phyloP scores from a whole-genome alignment of 768 basidiomycete genomes.

The Rhizopogon sp. region DNA sequence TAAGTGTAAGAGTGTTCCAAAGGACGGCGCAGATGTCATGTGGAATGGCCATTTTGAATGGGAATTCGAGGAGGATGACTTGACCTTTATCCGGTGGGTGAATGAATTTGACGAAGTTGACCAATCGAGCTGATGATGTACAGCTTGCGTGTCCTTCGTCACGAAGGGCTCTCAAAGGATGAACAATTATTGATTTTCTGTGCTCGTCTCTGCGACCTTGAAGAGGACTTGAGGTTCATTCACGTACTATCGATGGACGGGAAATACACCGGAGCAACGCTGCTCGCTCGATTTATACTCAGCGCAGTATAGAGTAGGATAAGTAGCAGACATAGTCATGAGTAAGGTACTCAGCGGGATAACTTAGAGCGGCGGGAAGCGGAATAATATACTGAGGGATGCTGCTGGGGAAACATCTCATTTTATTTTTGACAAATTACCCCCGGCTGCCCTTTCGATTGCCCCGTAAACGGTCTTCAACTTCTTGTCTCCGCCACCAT shows the following conservation, averaged over 20 bases:
- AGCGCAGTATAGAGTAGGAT: neutral
- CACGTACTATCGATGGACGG: slow-evolving; percentile 48
- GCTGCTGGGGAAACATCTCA: slow-evolving; percentile 7
- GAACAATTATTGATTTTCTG: slow-evolving; percentile 48
- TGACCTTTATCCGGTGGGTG: slow-evolving; percentile 48
- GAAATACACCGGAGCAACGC: slow-evolving; percentile 29
- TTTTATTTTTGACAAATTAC: slow-evolving; percentile 38
- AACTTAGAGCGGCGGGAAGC: neutral
- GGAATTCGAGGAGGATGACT: slow-evolving; percentile 44
- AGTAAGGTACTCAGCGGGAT: neutral
- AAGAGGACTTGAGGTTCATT: slow-evolving; percentile 44
- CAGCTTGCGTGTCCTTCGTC: slow-evolving; percentile 14
- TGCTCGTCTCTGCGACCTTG: slow-evolving; percentile 41
- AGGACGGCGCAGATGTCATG: slow-evolving; percentile 33
- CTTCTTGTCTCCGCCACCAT: slow-evolving; percentile 27
- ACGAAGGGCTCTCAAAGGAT: slow-evolving; percentile 40
- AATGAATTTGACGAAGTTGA: neutral
- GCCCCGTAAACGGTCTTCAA: slow-evolving; percentile 47
- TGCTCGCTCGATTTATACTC: slow-evolving; percentile 24
- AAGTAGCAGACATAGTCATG: neutral
- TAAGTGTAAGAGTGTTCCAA: slow-evolving; percentile 28
- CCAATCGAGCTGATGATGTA: neutral
- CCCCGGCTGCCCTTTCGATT: slow-evolving; percentile 62
- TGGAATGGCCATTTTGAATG: slow-evolving; percentile 44
- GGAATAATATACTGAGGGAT: neutral